Evolutionary conservation across 495 filamentous ascomycete species (phyloP).

Genomic region (Thozetella sp.): DNA sequence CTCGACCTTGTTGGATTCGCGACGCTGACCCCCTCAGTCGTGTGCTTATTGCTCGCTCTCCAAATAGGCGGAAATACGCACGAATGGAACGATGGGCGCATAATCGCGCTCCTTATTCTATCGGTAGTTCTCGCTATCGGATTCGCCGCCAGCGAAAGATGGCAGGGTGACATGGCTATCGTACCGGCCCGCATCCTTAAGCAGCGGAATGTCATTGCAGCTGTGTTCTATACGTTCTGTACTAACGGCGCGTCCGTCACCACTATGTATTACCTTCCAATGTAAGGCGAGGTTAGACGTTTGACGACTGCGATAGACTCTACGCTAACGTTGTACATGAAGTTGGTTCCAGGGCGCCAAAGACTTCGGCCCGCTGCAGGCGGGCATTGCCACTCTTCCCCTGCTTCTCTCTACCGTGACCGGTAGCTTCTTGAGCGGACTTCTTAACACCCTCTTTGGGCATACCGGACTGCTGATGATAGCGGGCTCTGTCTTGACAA

Average conservation of each 20-base stretch:
- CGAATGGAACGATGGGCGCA: constrained; percentile 34
- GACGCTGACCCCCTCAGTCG: constrained; percentile 39
- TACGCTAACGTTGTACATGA: background rate
- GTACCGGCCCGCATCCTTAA: constrained; percentile 33
- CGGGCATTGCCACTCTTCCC: constrained; percentile 45
- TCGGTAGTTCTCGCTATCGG: constrained; percentile 22
- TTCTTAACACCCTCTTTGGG: constrained; percentile 33
- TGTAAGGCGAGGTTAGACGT: constrained; percentile 20
- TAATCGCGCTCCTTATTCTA: constrained; percentile 48
- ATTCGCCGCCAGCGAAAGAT: constrained; percentile 25
- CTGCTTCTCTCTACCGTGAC: constrained; percentile 33
- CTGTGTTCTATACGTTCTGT: constrained; percentile 28
- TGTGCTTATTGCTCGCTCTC: constrained; percentile 41
- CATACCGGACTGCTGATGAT: background rate
- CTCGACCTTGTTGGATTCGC: constrained; percentile 22
- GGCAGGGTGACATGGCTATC: constrained; percentile 26
- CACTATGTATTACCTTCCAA: constrained; percentile 53
- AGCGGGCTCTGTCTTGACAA: constrained; percentile 13
- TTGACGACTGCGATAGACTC: background rate
- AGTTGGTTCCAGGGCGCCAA: constrained; percentile 53
- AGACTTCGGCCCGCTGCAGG: constrained; percentile 31
- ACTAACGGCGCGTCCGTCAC: constrained; percentile 34
- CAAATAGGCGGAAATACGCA: constrained; percentile 46
- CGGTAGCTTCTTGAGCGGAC: constrained; percentile 30
- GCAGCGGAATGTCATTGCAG: constrained; percentile 32